Evolutionary conservation across 345 rosid species (phyloP).

Genomic region (Eucalyptus cladocalyx): DNA sequence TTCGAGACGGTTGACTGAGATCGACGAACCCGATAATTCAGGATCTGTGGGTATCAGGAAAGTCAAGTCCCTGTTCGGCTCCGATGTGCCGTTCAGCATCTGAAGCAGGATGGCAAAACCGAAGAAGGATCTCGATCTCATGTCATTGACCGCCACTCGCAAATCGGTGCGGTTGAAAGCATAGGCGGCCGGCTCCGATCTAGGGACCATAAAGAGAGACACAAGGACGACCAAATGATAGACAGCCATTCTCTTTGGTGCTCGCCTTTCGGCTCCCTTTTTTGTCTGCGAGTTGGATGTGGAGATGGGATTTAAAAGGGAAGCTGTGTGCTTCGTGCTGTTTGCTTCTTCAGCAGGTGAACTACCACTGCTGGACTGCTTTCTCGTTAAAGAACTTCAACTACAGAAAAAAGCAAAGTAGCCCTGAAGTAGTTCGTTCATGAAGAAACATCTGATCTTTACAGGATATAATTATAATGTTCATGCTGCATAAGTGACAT

Average conservation of each 20-base stretch:
- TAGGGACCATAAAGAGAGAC: background rate
- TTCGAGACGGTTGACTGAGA: background rate
- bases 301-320: background rate
- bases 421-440: background rate
- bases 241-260: background rate
- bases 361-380: background rate
- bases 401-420: background rate
- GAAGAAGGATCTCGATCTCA: background rate
- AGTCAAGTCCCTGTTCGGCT: background rate
- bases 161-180: background rate
- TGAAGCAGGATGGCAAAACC: constrained; percentile 1
- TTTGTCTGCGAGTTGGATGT: background rate
- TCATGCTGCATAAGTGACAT: background rate
- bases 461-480: background rate
- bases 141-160: background rate
- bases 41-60: background rate
- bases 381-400: background rate
- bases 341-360: background rate
- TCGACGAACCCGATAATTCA: background rate
- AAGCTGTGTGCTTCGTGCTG: background rate
- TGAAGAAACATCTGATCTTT: background rate
- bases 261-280: background rate
- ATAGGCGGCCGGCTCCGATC: background rate
- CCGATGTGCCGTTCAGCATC: background rate
- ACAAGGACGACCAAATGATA: background rate